Evolutionary conservation across 192 early-diverging fungal species (phyloP), one percentile per base, ranked within the genome.

Genomic region (Kickxella alabastrina): DNA sequence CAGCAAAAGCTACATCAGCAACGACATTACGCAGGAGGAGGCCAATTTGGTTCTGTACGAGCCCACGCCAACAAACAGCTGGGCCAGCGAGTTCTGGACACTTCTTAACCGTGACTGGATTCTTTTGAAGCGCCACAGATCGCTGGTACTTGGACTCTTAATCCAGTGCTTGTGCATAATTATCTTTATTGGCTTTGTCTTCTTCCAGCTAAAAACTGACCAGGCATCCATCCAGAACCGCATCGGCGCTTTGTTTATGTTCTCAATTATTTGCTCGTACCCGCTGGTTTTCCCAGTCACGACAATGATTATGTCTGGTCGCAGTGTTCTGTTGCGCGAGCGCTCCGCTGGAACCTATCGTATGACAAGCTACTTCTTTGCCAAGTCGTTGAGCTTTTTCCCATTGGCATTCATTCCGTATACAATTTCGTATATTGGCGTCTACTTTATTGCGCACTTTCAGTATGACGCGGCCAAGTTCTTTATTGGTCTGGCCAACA

Each of bases 261-360:
- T 63, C 3, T 46, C 59, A 32, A 46, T 77, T 27, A 56, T 69
- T 21, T 45, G 58, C 41, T 58, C 65, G 14, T 76, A 76, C 50
- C 54, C 62, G 18, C 52, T 64, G 18, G 56, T 82, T 18, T 62
- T 77, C 68, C 80, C 80, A n/a, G 47, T 48, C 12, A 44, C 50
- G 18, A 38, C 22, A 0, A n/a, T 50, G 3, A 55, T 64, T 42
- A 53, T 55, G 1, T 14, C 40, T 8, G 50, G 75, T 22, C 57
- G 62, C n/a, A 49, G 23, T 40, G 67, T 75, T 42, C 58, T 81
- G 49, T 29, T 61, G 22, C 71, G 80, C n/a, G 83, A 85, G 60
- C 61, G 82, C 2, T 73, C 78, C 17, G 47, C 60, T 23, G 76
- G 80, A 1, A 65, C 67, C 10, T 85, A 83, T 74, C 54, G 83